phyloP scores from a whole-genome alignment of 2,329 filamentous ascomycete species.

The Grosmannia serpens region DNA sequence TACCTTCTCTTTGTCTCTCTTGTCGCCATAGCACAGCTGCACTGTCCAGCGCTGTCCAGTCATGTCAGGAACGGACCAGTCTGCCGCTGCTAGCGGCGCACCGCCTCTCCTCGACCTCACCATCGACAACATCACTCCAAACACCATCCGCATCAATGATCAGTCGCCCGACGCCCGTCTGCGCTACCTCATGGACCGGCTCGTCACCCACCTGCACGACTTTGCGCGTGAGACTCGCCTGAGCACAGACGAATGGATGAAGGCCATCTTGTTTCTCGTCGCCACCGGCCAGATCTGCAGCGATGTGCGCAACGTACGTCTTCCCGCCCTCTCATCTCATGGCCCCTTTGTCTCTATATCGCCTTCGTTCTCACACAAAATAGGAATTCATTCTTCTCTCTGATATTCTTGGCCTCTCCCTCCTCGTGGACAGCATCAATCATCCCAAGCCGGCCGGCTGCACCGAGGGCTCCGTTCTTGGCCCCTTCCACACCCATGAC shows the following conservation, averaged over 20 bases:
- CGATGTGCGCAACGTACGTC: slow-evolving; percentile 57
- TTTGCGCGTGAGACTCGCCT: slow-evolving; percentile 70
- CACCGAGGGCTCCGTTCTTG: slow-evolving; percentile 71
- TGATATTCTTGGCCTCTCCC: slow-evolving; percentile 66
- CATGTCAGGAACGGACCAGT: background rate
- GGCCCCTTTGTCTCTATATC: background rate
- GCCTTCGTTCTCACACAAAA: background rate
- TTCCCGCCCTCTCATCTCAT: background rate
- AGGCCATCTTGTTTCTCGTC: slow-evolving; percentile 59
- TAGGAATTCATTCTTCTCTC: slow-evolving; percentile 70
- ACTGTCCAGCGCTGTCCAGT: background rate
- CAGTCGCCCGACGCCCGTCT: slow-evolving; percentile 52
- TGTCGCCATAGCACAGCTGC: background rate
- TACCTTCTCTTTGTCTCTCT: background rate
- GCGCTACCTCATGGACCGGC: slow-evolving; percentile 59
- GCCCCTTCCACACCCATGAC: slow-evolving; percentile 76
- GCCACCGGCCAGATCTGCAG: slow-evolving; percentile 61
- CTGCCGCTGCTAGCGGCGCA: background rate
- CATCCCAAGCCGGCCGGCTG: slow-evolving; percentile 61
- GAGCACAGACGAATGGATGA: slow-evolving; percentile 69
- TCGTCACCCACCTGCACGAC: slow-evolving; percentile 70
- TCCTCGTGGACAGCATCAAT: slow-evolving; percentile 73
- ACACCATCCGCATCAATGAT: slow-evolving; percentile 64
- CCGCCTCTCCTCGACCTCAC: slow-evolving; percentile 45
- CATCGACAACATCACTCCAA: slow-evolving; percentile 70